Base-by-base conservation (phyloP, 768 basidiomycete genomes). In the Tricholoma sp. region DNA sequence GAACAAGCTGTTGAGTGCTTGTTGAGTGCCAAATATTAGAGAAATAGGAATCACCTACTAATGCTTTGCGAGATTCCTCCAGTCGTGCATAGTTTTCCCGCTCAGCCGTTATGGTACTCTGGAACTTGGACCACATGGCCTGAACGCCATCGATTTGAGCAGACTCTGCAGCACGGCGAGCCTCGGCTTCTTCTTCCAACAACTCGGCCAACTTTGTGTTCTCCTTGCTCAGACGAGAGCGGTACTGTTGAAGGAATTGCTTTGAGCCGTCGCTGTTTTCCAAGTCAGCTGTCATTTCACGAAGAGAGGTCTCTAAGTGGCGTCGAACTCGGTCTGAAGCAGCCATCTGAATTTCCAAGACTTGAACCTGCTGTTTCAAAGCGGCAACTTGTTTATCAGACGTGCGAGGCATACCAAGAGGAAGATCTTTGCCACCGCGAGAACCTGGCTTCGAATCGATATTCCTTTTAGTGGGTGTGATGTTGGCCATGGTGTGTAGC, bases 61-160 rank as follows among this genome's bases (percentile, higher is more conserved):
- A 67, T 54, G 87, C 85, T 64, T 83, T 86, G 47, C 83, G 77
- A 14, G 86, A 88, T 61, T 87, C 88, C 61, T 89, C 88, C 12
- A 88, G 70, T 22, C 83, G 81, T 41, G 75, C 66, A 59, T 85
- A 86, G 57, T 78, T 85, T 50, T 83, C 80, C 21, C 84, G 78
- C 66, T 88, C 86, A 50, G 79, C 76, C 0, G 74, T 58, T 35
- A 86, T 84, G 0, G 79, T 78, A 59, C 74, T 77, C 69, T 83
- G 80, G 73, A 86, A 83, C 59, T 84, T 85, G 37, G 75, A 71
- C 85, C 85, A 87, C 75, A 87, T 81, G 0, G 78, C 79, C 59
- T 86, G 83, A 22, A 85, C 76, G 22, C 83, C 83, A 61, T 83
- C 82, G 12, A 83, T 74, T 61, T 86, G 84, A 19, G 84, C 78